Conservation (phyloP, 2,329 filamentous ascomycete species). For the Thelonectria rubi region DNA sequence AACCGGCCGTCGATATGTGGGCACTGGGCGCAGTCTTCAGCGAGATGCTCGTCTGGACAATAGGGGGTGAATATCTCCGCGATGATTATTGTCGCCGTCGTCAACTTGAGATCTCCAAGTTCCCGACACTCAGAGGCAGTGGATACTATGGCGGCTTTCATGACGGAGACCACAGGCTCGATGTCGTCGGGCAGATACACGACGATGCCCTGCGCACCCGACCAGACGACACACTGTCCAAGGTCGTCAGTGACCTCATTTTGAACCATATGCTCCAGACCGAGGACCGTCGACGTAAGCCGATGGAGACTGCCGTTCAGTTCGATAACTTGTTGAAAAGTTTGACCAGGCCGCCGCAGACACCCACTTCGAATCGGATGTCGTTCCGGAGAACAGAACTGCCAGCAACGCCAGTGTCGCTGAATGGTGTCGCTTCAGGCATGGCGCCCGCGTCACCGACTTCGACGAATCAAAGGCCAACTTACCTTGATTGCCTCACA, state of each 20-base stretch:
- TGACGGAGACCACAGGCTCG: background rate
- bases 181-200: slow-evolving; percentile 2
- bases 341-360: background rate
- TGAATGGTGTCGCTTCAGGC: too few species aligned
- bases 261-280: slow-evolving; percentile 8
- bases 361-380: background rate
- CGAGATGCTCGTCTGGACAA: slow-evolving; percentile 25
- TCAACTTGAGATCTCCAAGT: background rate
- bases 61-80: slow-evolving; percentile 1
- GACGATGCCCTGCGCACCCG: background rate
- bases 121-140: background rate
- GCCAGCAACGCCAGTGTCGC: background rate
- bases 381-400: background rate
- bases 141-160: slow-evolving; percentile 20
- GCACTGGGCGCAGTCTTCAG: slow-evolving; percentile 25
- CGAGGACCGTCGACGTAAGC: background rate
- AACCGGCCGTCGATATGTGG: slow-evolving; percentile 17
- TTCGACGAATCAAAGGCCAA: too few species aligned
- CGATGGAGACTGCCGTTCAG: background rate
- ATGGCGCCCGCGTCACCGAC: too few species aligned
- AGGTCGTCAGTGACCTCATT: background rate
- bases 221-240: background rate
- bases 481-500: too few species aligned
- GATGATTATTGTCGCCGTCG: slow-evolving; percentile 13
- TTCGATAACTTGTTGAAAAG: background rate